Evolutionary conservation across 257 asterid genomes (phyloP).

Genomic region (Salvia hispanica): DNA sequence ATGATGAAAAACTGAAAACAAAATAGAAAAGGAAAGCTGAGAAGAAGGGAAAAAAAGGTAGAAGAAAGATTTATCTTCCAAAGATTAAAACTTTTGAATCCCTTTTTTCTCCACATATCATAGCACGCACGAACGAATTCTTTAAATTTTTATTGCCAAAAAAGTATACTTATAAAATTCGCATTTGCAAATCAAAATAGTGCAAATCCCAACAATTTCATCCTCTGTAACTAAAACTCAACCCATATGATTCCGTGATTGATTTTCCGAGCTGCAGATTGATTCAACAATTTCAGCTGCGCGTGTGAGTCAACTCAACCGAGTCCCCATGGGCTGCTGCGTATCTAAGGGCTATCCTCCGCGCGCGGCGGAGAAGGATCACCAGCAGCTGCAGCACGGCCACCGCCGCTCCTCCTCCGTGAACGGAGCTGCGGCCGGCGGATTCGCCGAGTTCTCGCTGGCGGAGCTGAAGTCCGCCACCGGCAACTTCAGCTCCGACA

Average conservation of each 20-base stretch:
- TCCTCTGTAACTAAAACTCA: background rate
- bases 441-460: constrained; percentile 79
- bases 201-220: too few relatives aligned
- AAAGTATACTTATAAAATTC: too few relatives aligned
- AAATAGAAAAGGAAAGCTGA: too few relatives aligned
- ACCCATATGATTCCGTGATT: constrained; percentile 13
- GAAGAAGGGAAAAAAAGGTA: too few relatives aligned
- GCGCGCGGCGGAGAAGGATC: constrained; percentile 55
- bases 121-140: constrained; percentile 39
- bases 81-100: constrained; percentile 8
- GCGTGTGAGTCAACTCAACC: constrained; percentile 46
- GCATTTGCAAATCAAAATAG: background rate
- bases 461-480: constrained; percentile 85
- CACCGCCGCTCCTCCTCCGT: constrained; percentile 59
- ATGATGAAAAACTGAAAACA: too few relatives aligned
- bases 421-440: constrained; percentile 49
- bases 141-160: background rate
- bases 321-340: constrained; percentile 75
- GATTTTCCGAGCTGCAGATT: constrained; percentile 11
- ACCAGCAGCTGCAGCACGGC: background rate
- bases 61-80: constrained; percentile 24
- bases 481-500: constrained; percentile 83
- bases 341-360: constrained; percentile 44
- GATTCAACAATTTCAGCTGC: constrained; percentile 12
- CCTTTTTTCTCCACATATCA: constrained; percentile 22